Base-by-base conservation (phyloP, 2,329 filamentous ascomycete genomes). In the Cadophora malorum region DNA sequence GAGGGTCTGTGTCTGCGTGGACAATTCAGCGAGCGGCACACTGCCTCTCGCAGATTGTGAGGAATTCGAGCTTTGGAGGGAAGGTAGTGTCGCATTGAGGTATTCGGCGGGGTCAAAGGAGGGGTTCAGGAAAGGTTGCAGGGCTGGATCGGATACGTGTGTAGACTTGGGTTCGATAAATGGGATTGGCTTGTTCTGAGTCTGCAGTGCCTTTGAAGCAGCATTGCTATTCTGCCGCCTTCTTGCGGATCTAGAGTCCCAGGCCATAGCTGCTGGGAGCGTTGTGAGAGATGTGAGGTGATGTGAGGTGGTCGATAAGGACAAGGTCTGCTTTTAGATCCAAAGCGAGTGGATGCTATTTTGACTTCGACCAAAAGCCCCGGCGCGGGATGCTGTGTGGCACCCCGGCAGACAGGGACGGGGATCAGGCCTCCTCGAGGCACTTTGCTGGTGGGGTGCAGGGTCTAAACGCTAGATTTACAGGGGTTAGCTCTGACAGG, bases 51-150 rank as follows among this genome's bases (percentile, higher is more conserved):
- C 66, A 63, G 70, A 67, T 47, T 70, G 66, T 69, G 73, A 67
- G 63, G 66, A 14, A 69, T 68, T 64, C 70, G 74, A 74, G 74
- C 62, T 68, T 70, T 86, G 84, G 23, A 97, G 83, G 1, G 90
- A 82, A 4, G 94, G 92, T 0, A 98, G 83, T 0, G 87, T 86
- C 68, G 88, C 83, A 80, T 98, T 98, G 75, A 98, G 88, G 79
- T 94, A 97, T 59, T 91, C 88, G 71, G 91, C 91, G 4, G 94
- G 86, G 78, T 97, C 93, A 80, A 98, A 98, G 55, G 86, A 83
- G 5, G 90, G 84, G 61, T 88, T 84, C 47, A 95, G 84, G 79
- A 97, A 97, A 65, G 91, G 89, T 66, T 88, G 87, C 3, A 96
- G 85, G 65, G 88, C 87, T 14, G 89, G 86, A 76, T 96, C 93